Conservation (phyloP, 768 basidiomycete species). For the Auriscalpium microsporum region DNA sequence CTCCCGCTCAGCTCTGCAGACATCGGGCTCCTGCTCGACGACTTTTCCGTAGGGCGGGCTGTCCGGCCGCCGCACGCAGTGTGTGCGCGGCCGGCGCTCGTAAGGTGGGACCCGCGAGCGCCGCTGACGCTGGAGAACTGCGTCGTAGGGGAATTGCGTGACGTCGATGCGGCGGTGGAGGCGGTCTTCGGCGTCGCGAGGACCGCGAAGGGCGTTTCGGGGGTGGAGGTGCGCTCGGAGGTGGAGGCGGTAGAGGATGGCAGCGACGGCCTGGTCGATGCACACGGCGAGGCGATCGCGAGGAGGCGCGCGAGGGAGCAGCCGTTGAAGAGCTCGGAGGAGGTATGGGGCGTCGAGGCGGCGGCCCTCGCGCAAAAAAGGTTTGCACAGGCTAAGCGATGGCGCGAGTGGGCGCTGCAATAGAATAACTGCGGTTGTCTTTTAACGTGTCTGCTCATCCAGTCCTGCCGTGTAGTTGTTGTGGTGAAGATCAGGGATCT, state of each 20-base stretch:
- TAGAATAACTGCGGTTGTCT: not conserved
- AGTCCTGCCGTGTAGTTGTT: no score
- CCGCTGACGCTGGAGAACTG: conserved; percentile 73
- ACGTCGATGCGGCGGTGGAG: conserved; percentile 59
- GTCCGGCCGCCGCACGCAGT: conserved; percentile 71
- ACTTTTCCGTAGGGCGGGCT: conserved; percentile 72
- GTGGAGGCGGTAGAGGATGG: not conserved
- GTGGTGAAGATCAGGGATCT: no score
- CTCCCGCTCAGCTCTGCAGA: conserved; percentile 81
- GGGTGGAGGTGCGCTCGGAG: conserved; percentile 1
- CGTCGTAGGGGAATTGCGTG: conserved; percentile 72
- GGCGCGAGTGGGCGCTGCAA: not conserved
- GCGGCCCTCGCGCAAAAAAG: not conserved
- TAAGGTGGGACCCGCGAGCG: conserved; percentile 68
- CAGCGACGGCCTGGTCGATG: conserved; percentile 11
- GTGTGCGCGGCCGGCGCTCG: conserved; percentile 61
- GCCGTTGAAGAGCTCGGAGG: conserved; percentile 2
- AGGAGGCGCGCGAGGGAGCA: not conserved
- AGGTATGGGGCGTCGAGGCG: conserved; percentile 6
- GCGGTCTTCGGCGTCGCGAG: conserved; percentile 25
- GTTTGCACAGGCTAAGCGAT: not conserved
- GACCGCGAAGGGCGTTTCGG: not conserved
- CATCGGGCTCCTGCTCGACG: conserved; percentile 77
- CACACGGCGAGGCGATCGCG: conserved; percentile 19
- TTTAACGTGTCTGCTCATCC: no score